Evolutionary conservation across 2,329 filamentous ascomycete species (phyloP), one percentile per base, ranked within the genome.

Genomic region (Mycocentrospora acerina): DNA sequence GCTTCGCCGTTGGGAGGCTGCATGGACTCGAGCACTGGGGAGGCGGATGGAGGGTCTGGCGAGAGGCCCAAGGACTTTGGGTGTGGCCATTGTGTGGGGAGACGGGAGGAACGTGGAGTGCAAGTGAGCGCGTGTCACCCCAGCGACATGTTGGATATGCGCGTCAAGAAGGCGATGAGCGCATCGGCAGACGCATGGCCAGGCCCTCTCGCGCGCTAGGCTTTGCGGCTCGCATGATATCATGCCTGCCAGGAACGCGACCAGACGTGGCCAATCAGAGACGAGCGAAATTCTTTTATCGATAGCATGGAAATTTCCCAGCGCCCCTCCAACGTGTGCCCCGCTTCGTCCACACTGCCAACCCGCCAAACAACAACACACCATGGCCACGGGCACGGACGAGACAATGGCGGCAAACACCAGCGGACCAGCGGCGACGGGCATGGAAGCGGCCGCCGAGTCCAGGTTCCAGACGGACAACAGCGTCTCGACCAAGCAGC

Each of bases 21-120:
- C 9, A 22, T 22, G 19, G 19, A 22, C 19, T 22, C 19, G 19
- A 22, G 19, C 5, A 9, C 9, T 6, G 32, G 36, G 27, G 29
- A 28, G 44, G 44, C 26, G 60, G 59, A 53, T 9, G 29, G 14
- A 18, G 32, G 24, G 35, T 24, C 18, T 35, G 42, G 14, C 40
- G 19, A 70, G 56, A 63, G 76, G 75, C 9, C 36, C 33, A 70
- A n/a, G 72, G 69, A 0, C 35, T 41, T 40, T 48, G 24, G 37
- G 40, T 32, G 55, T 40, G 7, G 58, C 46, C 61, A 66, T 66
- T 40, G 43, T 42, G 43, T 32, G n/a, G 26, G 14, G 11, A 26
- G 14, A 24, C 9, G 25, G 13, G 17, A 27, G n/a, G 11, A 29
- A 24, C 29, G n/a, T 29, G 18, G 14, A 17, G 30, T 42, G 43